Base-by-base conservation (phyloP, 148 eudicot genomes). In the Pouteria glomerata region DNA sequence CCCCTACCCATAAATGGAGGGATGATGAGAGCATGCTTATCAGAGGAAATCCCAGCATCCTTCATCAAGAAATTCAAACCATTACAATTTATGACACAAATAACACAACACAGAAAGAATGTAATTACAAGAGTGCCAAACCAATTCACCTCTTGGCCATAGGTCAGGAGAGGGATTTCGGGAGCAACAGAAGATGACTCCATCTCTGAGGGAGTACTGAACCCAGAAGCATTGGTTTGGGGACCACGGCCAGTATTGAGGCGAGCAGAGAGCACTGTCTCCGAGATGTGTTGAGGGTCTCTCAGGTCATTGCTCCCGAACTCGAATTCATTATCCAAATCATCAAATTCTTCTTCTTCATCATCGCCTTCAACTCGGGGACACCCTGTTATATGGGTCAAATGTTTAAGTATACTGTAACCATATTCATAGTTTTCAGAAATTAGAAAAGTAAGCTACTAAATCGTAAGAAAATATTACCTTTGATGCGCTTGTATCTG, bases 341-440 rank as follows among this genome's bases (percentile, higher is more conserved):
- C 92, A 70, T 88, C 92, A 68, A 83, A 80, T 62, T 77, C 92
- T 18, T 88, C 92, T 74, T 88, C 92, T 52, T 88, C 92, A 55
- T 88, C 92, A 52, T 88, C 92, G 2, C 92, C 92, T 23, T 85
- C 88, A 37, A 88, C 92, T 75, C 92, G 74, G 0, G 86, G 88
- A 75, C 92, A 82, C 72, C 92, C 92, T 87, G 73, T 44, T 27
- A 62, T n/a, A 8, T 35, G 21, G 33, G 31, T 19, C 21, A 13
- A 18, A 39, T 39, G 57, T 26, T 33, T n/a, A 4, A 10, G 2
- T 26, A 21, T 29, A 6, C 65, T 8, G 34, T 33, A 0, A 10
- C 26, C 44, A 33, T 8, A 35, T n/a, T 34, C 11, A 6, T 14
- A 33, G 8, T 18, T n/a, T n/a, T n/a, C n/a, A n/a, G n/a, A n/a